Conservation (phyloP, 192 early-diverging fungal species). For the Coemansia umbellata region DNA sequence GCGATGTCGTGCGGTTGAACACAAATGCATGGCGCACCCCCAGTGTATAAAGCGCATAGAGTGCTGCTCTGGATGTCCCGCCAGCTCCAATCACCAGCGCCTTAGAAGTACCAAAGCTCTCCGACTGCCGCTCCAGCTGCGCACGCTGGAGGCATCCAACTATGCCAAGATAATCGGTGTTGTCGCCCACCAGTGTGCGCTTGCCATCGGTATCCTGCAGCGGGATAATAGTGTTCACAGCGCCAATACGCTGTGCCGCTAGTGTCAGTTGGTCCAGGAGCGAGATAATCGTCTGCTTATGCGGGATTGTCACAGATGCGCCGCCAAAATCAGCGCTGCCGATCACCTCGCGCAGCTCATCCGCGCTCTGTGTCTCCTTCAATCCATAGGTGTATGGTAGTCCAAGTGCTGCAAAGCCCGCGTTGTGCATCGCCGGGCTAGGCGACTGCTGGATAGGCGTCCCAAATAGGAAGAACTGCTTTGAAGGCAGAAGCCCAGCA, state of each 20-base stretch:
- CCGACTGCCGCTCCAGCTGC: constrained; percentile 6
- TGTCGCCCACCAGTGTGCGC: constrained; percentile 72
- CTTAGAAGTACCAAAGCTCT: constrained; percentile 10
- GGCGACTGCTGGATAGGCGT: constrained; percentile 85
- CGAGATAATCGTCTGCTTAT: constrained; percentile 82
- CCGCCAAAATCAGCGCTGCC: constrained; percentile 74
- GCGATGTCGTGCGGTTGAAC: constrained; percentile 82
- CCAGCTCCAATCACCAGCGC: constrained; percentile 92
- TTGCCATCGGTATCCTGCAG: constrained; percentile 9
- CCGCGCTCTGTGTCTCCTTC: constrained; percentile 63
- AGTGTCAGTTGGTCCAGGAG: constrained; percentile 69
- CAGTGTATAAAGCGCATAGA: constrained; percentile 75
- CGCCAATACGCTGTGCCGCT: constrained; percentile 83
- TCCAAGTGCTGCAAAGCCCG: constrained; percentile 80
- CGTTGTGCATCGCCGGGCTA: constrained; percentile 91
- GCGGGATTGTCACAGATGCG: constrained; percentile 92
- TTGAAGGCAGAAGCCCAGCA: constrained; percentile 64
- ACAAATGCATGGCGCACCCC: constrained; percentile 65
- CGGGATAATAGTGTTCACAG: constrained; percentile 83
- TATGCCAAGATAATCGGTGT: constrained; percentile 97
- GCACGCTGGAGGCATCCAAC: constrained; percentile 56
- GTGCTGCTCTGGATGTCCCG: constrained; percentile 88
- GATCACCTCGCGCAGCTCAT: constrained; percentile 55
- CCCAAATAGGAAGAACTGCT: constrained; percentile 84
- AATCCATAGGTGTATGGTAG: constrained; percentile 79